Evolutionary conservation across 140 eudicot genomes (phyloP), one percentile per base, ranked within the genome.

Genomic region (Stevia rebaudiana): DNA sequence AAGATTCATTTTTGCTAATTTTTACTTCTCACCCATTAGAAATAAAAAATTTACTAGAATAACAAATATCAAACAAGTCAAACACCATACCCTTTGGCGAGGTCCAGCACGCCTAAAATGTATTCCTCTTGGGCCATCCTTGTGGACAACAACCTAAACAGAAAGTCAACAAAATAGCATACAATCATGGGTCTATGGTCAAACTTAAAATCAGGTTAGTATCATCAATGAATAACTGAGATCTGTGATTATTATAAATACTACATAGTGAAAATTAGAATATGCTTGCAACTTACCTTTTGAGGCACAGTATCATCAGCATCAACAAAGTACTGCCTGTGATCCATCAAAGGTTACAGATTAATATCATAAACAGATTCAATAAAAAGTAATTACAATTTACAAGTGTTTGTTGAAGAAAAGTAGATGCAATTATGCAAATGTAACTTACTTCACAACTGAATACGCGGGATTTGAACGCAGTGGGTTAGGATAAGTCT

Each of bases 261-360:
- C 2, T 35, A 15, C n/a, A n/a, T n/a, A n/a, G n/a, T n/a, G n/a
- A 42, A 24, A 5, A n/a, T 3, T 35, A 63, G 24, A 54, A 19
- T 47, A 33, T 24, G 13, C 22, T 4, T 13, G 52, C 5, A 57
- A 25, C 63, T 33, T 55, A 90, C 98, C 95, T 87, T 92, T 37
- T 85, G 86, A 44, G 94, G 86, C n/a, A 92, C 92, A 8, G 96
- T 79, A 78, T 92, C 98, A 74, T 92, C 92, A 49, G 79, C 79
- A 48, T 88, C 81, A 56, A 92, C 98, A 79, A 92, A 92, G 76
- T 88, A 88, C 82, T 92, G 98, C 89, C 98, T 92, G 96, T 37
- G 68, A 89, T 54, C 11, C 22, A 54, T n/a, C 22, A 54, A 7
- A 33, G 33, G 47, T 67, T 42, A 12, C 5, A 6, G 10, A 50